Evolutionary conservation across 164 flowering plant genomes (phyloP), one percentile per base, ranked within the genome.

Genomic region (Nymphaea colorata): DNA sequence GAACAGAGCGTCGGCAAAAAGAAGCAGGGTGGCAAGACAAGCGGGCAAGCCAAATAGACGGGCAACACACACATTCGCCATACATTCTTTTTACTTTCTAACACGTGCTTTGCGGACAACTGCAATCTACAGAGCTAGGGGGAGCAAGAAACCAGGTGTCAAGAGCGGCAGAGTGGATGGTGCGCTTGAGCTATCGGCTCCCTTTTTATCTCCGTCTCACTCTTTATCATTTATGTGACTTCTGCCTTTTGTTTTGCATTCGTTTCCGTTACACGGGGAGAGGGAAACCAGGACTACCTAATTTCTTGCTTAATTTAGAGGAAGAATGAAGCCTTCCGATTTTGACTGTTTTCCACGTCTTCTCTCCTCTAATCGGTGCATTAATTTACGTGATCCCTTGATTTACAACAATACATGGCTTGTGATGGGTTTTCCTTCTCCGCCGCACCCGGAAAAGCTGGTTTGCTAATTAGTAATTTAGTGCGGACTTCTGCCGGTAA

Each of bases 1-100:
- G 79, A 81, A 44, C 74, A 66, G 42, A 70, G 16, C 51, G 75
- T 18, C 60, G 77, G 75, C 44, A 10, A 14, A 5, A 69, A 70
- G 67, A 67, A 69, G 66, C 75, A 63, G 47, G 0, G 68, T 43
- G 65, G 71, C 78, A 47, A 72, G 57, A 51, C 14, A 10, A 51
- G 67, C 72, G 76, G 42, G 66, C 57, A 4, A 3, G 12, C 14
- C 8, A 51, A 15, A 8, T 8, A 51, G 57, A 51, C 14, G 57
- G 57, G 8, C 14, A 15, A 51, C 57, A 51, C 57, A 51, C 14
- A 51, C 14, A 2, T 51, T 0, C 14, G 57, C 2, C 2, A 25
- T 47, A 51, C 57, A 10, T 51, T 51, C 57, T 25, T 51, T 51
- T 51, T 51, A 8, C 12, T 15, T 51, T 51, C 57, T 51, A 51